Conservation (phyloP, 139 green algal genomes). For the Chlamydomonas asymmetrica region DNA sequence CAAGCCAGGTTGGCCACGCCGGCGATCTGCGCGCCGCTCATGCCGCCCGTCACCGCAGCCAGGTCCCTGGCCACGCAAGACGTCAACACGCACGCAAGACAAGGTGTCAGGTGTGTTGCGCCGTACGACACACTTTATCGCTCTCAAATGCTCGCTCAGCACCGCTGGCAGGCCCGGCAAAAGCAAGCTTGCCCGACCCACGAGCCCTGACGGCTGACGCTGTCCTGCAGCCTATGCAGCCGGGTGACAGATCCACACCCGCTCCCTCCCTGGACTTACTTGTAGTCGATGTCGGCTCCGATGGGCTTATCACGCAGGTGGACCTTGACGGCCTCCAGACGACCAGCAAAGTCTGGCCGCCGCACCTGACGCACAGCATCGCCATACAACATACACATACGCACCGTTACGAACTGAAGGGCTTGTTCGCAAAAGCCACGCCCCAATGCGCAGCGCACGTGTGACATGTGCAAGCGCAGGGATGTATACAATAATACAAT, state of each 20-base stretch:
- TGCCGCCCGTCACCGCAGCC: constrained; percentile 49
- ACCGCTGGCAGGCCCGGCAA: too few relatives aligned
- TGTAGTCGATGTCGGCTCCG: constrained; percentile 47
- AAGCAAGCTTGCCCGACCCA: too few relatives aligned
- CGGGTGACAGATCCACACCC: too few relatives aligned
- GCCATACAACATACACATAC: background rate
- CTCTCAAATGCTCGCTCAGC: too few relatives aligned
- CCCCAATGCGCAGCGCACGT: background rate
- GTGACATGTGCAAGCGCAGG: background rate
- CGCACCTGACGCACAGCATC: constrained; percentile 15
- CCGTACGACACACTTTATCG: too few relatives aligned
- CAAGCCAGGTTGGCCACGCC: constrained; percentile 82
- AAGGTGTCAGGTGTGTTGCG: too few relatives aligned
- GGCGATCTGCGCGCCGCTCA: constrained; percentile 55
- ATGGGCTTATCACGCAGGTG: constrained; percentile 60
- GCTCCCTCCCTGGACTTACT: too few relatives aligned
- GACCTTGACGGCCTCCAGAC: constrained; percentile 69
- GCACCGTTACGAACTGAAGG: too few relatives aligned
- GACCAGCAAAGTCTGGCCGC: constrained; percentile 76
- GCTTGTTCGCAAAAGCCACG: background rate
- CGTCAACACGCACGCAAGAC: too few relatives aligned
- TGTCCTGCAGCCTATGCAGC: too few relatives aligned
- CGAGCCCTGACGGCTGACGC: too few relatives aligned
- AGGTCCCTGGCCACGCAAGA: too few relatives aligned
- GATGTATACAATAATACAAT: background rate